Evolutionary conservation across 78 protist species (phyloP), one percentile per base, ranked within the genome.

Genomic region (Polysphondylium violaceum): DNA sequence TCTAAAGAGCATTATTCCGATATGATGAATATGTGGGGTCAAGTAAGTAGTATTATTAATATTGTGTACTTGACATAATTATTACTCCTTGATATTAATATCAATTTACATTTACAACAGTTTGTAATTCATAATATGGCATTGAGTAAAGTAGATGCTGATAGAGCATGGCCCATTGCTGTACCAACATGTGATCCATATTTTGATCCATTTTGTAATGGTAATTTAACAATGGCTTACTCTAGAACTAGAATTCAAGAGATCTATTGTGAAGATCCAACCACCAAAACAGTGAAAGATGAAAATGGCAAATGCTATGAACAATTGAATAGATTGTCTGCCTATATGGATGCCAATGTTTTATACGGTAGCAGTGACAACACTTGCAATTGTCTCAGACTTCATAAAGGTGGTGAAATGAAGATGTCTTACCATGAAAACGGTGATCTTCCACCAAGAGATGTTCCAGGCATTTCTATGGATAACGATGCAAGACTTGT

Each of bases 21-120:
- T 72, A 43, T 88, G 38, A 56, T 69, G 31, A 88, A 76, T 63
- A 78, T 78, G 89, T 88, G 53, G 59, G 94, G 94, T 74, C 94
- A 87, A 36, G 86, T 87, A 67, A 41, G 74, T 53, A n/a, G 7
- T 50, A 68, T 27, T 43, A 17, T n/a, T 50, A 68, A 29, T 50
- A 68, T 25, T 23, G 6, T 29, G 17, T 43, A 43, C 31, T 68
- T 50, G 9, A 50, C 56, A 50, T 71, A 23, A 55, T n/a, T 12
- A 55, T 55, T n/a, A n/a, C 60, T 12, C 7, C 63, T 56, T 56
- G 63, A 19, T 55, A 58, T 50, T 41, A 9, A 65, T 71, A 17
- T 17, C 19, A 21, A 56, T 17, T 19, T 56, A 56, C 19, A 17
- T 76, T 75, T 59, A 27, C 35, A 31, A 41, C 29, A 83, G 91